Conservation (phyloP, 2,329 filamentous ascomycete genomes). For the Fusarium sp. region DNA sequence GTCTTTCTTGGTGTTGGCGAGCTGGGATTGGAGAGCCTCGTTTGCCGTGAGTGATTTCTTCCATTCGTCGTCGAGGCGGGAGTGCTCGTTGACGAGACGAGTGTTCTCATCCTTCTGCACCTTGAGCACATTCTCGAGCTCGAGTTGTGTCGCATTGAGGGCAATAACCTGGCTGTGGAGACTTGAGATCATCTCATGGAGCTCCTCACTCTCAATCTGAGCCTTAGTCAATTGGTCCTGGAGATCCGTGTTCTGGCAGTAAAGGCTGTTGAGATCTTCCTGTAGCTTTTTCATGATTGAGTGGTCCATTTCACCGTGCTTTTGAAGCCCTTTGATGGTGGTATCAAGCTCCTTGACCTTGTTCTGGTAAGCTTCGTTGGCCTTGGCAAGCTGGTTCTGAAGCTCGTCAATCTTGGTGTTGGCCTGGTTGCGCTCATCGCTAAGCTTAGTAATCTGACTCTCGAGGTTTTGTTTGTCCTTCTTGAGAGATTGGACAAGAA, state of each 20-base stretch:
- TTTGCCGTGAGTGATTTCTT: neutral
- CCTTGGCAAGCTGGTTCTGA: neutral
- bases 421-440: neutral
- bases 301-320: no score
- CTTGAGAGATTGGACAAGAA: neutral
- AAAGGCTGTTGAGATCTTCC: neutral
- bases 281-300: neutral
- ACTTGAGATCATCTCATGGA: fast-evolving
- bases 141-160: no score
- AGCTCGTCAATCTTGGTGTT: neutral
- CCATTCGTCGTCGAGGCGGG: neutral
- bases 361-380: neutral
- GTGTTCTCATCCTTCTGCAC: neutral
- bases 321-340: no score
- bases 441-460: neutral
- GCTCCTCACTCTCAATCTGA: neutral
- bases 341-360: neutral
- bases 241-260: neutral
- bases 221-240: neutral
- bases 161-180: neutral
- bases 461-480: neutral
- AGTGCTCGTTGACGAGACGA: neutral
- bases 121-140: neutral
- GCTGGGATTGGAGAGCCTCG: neutral
- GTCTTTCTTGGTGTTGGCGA: neutral